phyloP scores from a whole-genome alignment of 2,329 filamentous ascomycete genomes.

The Alternaria incomplexa region DNA sequence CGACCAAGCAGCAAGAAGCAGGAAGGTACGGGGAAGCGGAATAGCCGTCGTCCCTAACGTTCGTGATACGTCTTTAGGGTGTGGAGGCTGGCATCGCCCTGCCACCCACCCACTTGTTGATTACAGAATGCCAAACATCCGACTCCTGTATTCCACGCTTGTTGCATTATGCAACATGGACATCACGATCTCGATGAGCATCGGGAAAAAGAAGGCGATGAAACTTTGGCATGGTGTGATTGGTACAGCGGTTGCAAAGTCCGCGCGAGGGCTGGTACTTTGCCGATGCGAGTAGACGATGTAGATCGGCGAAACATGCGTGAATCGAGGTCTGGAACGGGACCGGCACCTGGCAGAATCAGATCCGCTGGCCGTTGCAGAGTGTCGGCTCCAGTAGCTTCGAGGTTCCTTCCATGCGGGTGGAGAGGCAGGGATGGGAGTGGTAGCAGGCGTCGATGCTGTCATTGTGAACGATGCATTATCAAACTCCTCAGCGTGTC shows the following conservation, averaged over 20 bases:
- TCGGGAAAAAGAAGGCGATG: slow-evolving; percentile 8
- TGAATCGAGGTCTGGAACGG: slow-evolving; percentile 19
- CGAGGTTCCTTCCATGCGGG: background rate
- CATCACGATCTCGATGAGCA: slow-evolving; percentile 7
- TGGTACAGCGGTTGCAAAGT: background rate
- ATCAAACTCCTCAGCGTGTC: background rate
- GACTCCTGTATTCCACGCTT: background rate
- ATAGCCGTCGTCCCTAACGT: background rate
- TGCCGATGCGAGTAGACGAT: slow-evolving; percentile 7
- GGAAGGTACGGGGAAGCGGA: background rate
- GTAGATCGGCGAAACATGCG: slow-evolving; percentile 19
- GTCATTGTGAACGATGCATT: background rate
- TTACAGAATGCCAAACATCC: background rate
- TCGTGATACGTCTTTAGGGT: background rate
- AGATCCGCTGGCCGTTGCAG: slow-evolving; percentile 6
- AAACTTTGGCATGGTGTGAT: background rate
- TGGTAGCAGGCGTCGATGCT: background rate
- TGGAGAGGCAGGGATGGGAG: background rate
- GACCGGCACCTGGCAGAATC: slow-evolving; percentile 18
- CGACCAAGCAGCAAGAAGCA: background rate
- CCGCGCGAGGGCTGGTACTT: slow-evolving; percentile 6
- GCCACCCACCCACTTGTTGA: background rate
- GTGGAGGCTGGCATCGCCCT: background rate
- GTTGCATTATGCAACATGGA: background rate
- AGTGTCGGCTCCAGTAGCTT: slow-evolving; percentile 3